phyloP scores from a whole-genome alignment of 2,329 filamentous ascomycete genomes.

The Pyricularia pennisetigena region DNA sequence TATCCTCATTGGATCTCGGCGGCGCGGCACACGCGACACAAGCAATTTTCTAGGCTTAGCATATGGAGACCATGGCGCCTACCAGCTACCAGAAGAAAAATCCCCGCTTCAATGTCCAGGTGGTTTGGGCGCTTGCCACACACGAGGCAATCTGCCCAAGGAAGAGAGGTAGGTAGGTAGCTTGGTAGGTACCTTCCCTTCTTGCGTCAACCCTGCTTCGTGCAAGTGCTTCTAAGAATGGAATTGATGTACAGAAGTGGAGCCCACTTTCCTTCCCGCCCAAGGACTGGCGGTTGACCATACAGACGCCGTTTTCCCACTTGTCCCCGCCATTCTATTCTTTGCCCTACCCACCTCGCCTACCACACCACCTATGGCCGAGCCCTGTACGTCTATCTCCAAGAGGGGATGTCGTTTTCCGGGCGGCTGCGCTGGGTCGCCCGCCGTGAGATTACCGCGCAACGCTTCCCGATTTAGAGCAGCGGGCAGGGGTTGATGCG shows the following conservation, averaged over 20 bases:
- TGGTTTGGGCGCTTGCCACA: neutral
- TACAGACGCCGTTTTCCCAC: slow-evolving; percentile 5
- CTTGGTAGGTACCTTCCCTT: slow-evolving; percentile 1
- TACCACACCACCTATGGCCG: slow-evolving; percentile 2
- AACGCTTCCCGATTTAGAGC: neutral
- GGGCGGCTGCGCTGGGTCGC: neutral
- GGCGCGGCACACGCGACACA: neutral
- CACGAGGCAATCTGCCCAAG: neutral
- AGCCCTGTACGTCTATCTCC: neutral
- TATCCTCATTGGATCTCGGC: neutral
- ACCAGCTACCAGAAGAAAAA: neutral
- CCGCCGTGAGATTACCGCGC: neutral
- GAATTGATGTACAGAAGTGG: slow-evolving; percentile 2
- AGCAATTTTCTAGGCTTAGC: neutral
- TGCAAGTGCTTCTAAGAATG: neutral
- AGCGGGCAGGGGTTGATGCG: neutral
- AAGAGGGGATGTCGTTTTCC: neutral
- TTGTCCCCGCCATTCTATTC: neutral
- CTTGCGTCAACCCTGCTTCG: neutral
- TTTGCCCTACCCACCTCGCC: slow-evolving; percentile 11
- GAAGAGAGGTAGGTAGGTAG: no score
- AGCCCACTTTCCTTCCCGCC: neutral
- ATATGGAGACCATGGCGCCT: neutral
- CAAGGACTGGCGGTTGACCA: slow-evolving; percentile 9
- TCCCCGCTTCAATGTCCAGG: no score